Base-by-base conservation (phyloP, 177 flowering plant species). In the Telopea speciosissima region DNA sequence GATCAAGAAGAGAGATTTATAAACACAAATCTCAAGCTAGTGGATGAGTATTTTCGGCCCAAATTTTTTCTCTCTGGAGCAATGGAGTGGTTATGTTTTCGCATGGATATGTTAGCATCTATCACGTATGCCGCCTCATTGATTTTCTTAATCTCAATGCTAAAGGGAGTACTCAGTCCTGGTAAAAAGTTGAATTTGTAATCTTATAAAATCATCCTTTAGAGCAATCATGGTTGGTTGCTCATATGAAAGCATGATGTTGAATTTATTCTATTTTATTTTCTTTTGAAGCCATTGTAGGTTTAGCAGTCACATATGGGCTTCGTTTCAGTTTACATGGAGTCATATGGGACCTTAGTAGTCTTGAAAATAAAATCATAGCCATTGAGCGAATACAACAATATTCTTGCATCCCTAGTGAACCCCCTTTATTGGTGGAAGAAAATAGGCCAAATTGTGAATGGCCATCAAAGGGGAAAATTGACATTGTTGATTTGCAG, bases 341-440 rank as follows among this genome's bases (percentile, higher is more conserved):
- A 4, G 76, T 83, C 1, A 73, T 90, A 67, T 85, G 88, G 88
- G 79, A 74, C 63, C 80, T 89, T 21, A 87, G 89, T 4, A 28
- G 31, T 28, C 31, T 28, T 28, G 31, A 28, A 28, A 28, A 28
- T 28, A 28, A 28, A 28, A 73, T 67, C 33, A 82, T 70, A 28
- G 31, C 31, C 1, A 28, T 28, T 28, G 31, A 28, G 31, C 2
- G 31, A 28, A 28, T 28, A 4, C 68, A 88, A 63, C 95, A 89
- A 63, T 89, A 87, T 76, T 63, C 82, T 44, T 11, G 24, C 25
- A 80, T 88, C 26, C 81, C 85, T 1, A 85, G 88, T 78, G 92
- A 89, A 72, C 31, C 31, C 31, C 31, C 31, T 28, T 28, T 28
- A 4, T 28, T 28, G 4, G 31, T 28, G 4, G 31, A 88, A 65